These are phyloP conservation scores for Quercus agrifolia DNA, from an alignment of 306 rosid species.

Conservation along the genomic window DNA sequence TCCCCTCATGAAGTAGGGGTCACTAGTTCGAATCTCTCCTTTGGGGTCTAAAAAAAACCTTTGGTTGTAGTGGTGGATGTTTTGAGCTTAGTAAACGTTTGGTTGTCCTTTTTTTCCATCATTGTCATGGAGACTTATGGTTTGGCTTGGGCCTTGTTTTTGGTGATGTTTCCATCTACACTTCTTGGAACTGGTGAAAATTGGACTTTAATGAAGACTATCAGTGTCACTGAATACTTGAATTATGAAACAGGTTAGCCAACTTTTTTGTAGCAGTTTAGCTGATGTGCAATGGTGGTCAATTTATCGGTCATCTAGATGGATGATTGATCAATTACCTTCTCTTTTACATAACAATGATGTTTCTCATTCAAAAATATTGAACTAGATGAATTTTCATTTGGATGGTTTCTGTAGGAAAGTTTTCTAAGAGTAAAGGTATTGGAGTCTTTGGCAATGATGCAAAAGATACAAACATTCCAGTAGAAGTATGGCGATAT, in stretches of 20 bases:
- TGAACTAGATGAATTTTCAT: slow-evolving; percentile 1
- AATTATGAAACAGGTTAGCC: slow-evolving; percentile 86
- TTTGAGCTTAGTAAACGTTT: background rate
- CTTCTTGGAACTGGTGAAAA: slow-evolving; percentile 84
- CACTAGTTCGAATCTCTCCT: no score
- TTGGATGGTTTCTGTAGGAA: slow-evolving; percentile 42
- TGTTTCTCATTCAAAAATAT: slow-evolving; percentile 12
- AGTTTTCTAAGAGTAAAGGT: slow-evolving; percentile 96
- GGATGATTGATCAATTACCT: slow-evolving; percentile 8
- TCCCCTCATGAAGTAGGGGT: background rate
- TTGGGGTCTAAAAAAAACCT: no score
- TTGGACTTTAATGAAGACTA: slow-evolving; percentile 98
- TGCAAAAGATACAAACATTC: slow-evolving; percentile 87
- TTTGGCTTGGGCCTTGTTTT: slow-evolving; percentile 12
- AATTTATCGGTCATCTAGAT: background rate
- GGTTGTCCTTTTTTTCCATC: background rate
- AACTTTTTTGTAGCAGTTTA: background rate
- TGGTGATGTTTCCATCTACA: slow-evolving; percentile 98
- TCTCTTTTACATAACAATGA: background rate
- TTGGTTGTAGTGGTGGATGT: background rate
- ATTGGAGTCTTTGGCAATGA: slow-evolving; percentile 92
- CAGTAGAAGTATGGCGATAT: slow-evolving; percentile 97
- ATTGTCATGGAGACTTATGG: background rate
- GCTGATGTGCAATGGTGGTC: no score
- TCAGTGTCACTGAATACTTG: slow-evolving; percentile 93